Conservation (phyloP, 257 asterid genomes). For the Solanum ossicruentum region DNA sequence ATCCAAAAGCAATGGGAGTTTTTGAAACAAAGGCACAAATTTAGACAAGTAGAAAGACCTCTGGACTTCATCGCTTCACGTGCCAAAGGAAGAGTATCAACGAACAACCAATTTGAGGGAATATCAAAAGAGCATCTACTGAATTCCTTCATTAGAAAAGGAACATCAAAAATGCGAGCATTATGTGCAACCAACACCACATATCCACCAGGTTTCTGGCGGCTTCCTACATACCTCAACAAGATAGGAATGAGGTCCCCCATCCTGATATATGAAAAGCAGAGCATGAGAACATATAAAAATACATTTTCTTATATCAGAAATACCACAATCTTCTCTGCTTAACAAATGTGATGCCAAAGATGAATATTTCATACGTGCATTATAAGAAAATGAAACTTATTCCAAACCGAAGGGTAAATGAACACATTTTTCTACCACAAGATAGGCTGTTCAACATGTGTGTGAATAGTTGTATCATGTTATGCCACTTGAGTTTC, state of each 20-base stretch:
- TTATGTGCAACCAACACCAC: slow-evolving; percentile 79
- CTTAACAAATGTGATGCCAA: neutral
- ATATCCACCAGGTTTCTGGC: slow-evolving; percentile 65
- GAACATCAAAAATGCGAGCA: slow-evolving; percentile 66
- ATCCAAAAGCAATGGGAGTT: neutral
- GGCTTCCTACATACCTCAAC: slow-evolving; percentile 53
- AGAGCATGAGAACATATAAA: neutral
- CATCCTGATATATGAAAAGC: slow-evolving; percentile 50
- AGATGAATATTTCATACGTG: neutral
- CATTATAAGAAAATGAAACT: neutral
- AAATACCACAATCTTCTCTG: neutral
- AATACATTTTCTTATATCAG: neutral
- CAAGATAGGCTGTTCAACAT: neutral
- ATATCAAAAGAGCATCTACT: slow-evolving; percentile 52
- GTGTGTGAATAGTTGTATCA: neutral
- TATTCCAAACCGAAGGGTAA: neutral
- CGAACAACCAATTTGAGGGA: slow-evolving; percentile 59
- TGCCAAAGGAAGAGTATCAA: slow-evolving; percentile 71
- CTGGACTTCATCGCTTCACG: slow-evolving; percentile 45
- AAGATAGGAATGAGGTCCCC: slow-evolving; percentile 81
- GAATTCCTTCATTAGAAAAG: slow-evolving; percentile 65
- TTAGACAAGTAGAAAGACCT: slow-evolving; percentile 26
- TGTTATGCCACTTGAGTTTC: neutral
- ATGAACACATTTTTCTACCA: neutral
- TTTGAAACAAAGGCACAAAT: neutral